Base-by-base conservation (phyloP, 2,329 filamentous ascomycete genomes). In the Botrytis fabae region DNA sequence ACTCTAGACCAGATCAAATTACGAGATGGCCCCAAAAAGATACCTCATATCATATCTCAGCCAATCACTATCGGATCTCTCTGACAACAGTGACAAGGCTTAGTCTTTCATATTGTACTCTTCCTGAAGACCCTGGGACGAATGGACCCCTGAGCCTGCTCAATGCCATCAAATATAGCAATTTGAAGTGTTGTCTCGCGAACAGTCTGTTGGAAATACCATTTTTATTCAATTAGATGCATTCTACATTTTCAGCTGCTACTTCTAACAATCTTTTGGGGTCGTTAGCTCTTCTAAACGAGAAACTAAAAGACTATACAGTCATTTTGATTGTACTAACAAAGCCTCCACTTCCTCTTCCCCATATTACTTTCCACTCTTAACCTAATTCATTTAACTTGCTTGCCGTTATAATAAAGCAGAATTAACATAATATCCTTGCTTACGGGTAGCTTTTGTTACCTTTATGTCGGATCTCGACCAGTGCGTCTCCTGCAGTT, bases 401-500 rank as follows among this genome's bases (percentile, higher is more conserved):
- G 25, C 40, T 60, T 40, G 70, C 51, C 35, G 9, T 68, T 68
- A 59, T 72, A 59, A 62, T 54, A 22, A 10, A 61, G n/a, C 32
- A 48, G 44, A 48, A 48, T 42, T 32, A 72, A 12, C 10, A 69
- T 9, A 20, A 35, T 32, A 65, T 59, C 46, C 48, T 65, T 65
- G 59, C 44, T 65, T 59, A 42, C 48, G 32, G 32, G 40, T 61
- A 60, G 25, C 22, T 59, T 59, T 46, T 35, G 38, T 28, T 71
- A 66, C 70, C 70, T 69, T 42, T 72, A 66, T 35, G 22, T 72
- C 51, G 70, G 63, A 72, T 69, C 32, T 70, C 40, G 54, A 72
- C 63, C 54, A 60, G 63, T 72, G 62, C 51, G 70, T 69, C 62
- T 72, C 70, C 70, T 72, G 70, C 54, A 61, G 70, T 69, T 72